These are phyloP conservation scores for Xylaria hypoxylon DNA, from an alignment of 2,329 filamentous ascomycete species.

Conservation along the genomic window DNA sequence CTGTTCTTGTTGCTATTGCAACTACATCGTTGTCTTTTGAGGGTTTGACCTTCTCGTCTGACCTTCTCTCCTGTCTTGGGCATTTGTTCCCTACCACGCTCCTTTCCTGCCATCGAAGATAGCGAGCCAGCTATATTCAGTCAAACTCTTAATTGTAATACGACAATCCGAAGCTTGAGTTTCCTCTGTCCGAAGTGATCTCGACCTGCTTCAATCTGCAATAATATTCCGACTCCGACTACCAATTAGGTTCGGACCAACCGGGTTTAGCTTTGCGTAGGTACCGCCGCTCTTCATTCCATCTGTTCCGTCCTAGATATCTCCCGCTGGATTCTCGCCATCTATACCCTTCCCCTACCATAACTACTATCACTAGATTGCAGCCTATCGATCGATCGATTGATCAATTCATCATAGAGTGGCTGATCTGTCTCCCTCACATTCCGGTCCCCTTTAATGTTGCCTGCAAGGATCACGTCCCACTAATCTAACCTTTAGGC, in stretches of 20 bases:
- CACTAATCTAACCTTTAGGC: slow-evolving; percentile 29
- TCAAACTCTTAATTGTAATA: slow-evolving; percentile 40
- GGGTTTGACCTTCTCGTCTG: slow-evolving; percentile 2
- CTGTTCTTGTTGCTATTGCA: no score
- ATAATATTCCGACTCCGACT: slow-evolving; percentile 13
- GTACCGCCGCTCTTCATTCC: slow-evolving; percentile 15
- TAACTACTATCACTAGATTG: background rate
- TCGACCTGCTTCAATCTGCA: slow-evolving; percentile 33
- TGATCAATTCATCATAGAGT: slow-evolving; percentile 3
- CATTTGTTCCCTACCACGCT: slow-evolving; percentile 38
- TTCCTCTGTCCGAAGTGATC: slow-evolving; percentile 8
- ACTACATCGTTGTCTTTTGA: slow-evolving; percentile 14
- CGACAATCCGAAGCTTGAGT: slow-evolving; percentile 29
- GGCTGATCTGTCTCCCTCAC: slow-evolving; percentile 5
- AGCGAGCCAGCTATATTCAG: slow-evolving; percentile 19
- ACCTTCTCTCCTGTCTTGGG: slow-evolving; percentile 18
- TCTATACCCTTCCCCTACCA: slow-evolving; percentile 9
- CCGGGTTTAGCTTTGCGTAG: slow-evolving; percentile 19
- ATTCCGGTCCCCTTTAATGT: background rate
- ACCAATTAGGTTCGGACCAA: slow-evolving; percentile 18
- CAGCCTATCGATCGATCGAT: slow-evolving; percentile 6
- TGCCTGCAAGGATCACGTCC: background rate
- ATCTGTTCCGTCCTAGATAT: background rate
- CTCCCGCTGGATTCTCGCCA: background rate
- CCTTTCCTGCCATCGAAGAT: slow-evolving; percentile 30